These are phyloP conservation scores for Aaosphaeria arxii DNA, from an alignment of 2,329 filamentous ascomycete genomes.

Conservation along the genomic window DNA sequence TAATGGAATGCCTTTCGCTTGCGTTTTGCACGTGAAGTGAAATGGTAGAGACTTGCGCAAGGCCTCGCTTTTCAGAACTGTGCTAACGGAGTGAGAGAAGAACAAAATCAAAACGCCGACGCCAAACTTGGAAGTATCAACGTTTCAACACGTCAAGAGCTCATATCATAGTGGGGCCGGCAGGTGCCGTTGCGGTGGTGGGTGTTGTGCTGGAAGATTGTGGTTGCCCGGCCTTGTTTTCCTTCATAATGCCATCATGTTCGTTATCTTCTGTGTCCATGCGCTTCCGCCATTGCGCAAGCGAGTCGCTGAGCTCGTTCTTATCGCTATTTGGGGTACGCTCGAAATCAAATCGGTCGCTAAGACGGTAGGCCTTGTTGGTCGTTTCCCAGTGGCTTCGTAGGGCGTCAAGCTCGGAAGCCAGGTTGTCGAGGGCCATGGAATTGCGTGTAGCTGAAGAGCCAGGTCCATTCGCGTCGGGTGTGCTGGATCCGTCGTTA, in stretches of 20 bases:
- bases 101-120: too few species aligned
- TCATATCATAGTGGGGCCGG: constrained; percentile 18
- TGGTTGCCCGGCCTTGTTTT: constrained; percentile 2
- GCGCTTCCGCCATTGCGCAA: constrained; percentile 33
- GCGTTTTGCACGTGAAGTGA: too few species aligned
- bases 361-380: constrained; percentile 90
- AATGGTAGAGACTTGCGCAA: too few species aligned
- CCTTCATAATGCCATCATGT: constrained; percentile 2
- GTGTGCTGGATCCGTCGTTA: constrained; percentile 35
- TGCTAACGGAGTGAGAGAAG: too few species aligned
- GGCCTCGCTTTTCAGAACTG: too few species aligned
- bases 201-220: constrained; percentile 4
- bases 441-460: constrained; percentile 51
- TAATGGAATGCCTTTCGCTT: too few species aligned
- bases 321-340: constrained; percentile 39
- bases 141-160: neutral
- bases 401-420: constrained; percentile 86
- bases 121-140: too few species aligned
- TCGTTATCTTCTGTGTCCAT: constrained; percentile 28
- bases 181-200: constrained; percentile 9
- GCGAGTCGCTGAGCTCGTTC: constrained; percentile 27
- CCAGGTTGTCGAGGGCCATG: constrained; percentile 82
- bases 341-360: constrained; percentile 87
- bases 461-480: constrained; percentile 26
- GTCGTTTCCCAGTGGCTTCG: constrained; percentile 93